Conservation (phyloP, 106 monocot genomes). For the Dioscorea dumetorum region DNA sequence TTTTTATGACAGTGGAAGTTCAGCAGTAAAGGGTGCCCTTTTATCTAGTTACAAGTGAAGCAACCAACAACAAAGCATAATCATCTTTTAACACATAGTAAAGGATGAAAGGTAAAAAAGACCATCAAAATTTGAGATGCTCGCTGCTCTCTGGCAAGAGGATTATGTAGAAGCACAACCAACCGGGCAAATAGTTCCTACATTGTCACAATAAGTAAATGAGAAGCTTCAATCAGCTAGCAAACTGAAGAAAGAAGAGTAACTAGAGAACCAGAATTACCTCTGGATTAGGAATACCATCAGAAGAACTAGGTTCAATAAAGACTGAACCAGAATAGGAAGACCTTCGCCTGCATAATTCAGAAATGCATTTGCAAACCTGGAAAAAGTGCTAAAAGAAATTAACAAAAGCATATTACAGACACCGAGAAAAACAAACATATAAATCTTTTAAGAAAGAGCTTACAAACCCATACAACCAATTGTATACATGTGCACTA, state of each 20-base stretch:
- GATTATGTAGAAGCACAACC: slow-evolving; percentile 86
- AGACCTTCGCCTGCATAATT: slow-evolving; percentile 54
- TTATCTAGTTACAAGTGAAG: too few relatives aligned
- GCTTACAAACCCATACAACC: too few relatives aligned
- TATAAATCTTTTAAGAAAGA: too few relatives aligned
- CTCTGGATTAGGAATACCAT: slow-evolving; percentile 71
- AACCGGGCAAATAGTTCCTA: slow-evolving; percentile 97
- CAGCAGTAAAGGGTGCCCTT: too few relatives aligned
- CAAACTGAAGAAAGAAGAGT: too few relatives aligned
- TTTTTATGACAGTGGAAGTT: too few relatives aligned
- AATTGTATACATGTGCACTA: too few relatives aligned
- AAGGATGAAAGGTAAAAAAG: neutral
- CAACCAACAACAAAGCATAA: too few relatives aligned
- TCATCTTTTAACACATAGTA: too few relatives aligned
- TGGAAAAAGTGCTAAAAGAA: slow-evolving; percentile 21
- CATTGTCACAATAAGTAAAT: slow-evolving; percentile 8
- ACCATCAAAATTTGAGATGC: slow-evolving; percentile 86
- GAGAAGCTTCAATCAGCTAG: too few relatives aligned
- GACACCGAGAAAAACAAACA: too few relatives aligned
- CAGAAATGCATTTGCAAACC: slow-evolving; percentile 95
- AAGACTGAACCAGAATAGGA: slow-evolving; percentile 27
- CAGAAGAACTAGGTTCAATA: slow-evolving; percentile 40
- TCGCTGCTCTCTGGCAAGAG: slow-evolving; percentile 77
- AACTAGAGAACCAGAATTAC: slow-evolving; percentile 14
- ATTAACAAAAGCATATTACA: neutral